These are phyloP conservation scores for Trichosporon coremiiforme DNA, from an alignment of 1,284 basidiomycete genomes.

Conservation along the genomic window DNA sequence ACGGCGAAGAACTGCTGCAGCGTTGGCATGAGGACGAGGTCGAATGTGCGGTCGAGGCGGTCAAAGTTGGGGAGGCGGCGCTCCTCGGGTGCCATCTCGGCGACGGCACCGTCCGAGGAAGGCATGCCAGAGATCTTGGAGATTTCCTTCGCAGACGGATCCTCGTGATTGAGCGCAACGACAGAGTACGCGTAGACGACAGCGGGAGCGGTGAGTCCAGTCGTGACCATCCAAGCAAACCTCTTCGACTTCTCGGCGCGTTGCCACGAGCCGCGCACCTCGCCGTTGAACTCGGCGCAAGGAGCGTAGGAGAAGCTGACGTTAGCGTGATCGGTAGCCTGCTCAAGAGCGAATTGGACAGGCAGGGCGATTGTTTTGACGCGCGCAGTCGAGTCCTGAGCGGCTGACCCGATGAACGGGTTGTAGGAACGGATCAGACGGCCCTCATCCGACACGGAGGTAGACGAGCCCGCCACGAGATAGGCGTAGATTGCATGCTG, in stretches of 20 bases:
- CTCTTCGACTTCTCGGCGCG: constrained; percentile 43
- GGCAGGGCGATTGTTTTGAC: constrained; percentile 39
- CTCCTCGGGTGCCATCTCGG: constrained; percentile 37
- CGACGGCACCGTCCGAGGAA: constrained; percentile 41
- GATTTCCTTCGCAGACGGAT: constrained; percentile 43
- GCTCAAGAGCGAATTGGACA: constrained; percentile 34
- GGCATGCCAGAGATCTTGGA: constrained; percentile 40
- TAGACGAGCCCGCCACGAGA: constrained; percentile 37
- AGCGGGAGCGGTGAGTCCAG: constrained; percentile 36
- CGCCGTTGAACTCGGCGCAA: constrained; percentile 28
- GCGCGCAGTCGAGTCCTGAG: constrained; percentile 35
- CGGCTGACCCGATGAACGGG: constrained; percentile 36
- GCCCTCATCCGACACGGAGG: constrained; percentile 34
- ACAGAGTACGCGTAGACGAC: constrained; percentile 52
- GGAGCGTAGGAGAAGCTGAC: constrained; percentile 21
- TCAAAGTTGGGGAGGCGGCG: constrained; percentile 28
- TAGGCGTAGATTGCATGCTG: constrained; percentile 54
- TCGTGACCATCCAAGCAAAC: constrained; percentile 41
- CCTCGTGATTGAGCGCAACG: constrained; percentile 43
- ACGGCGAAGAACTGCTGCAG: constrained; percentile 39
- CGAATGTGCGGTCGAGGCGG: constrained; percentile 44
- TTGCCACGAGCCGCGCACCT: constrained; percentile 41
- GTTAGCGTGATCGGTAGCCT: constrained; percentile 28
- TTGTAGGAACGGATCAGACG: constrained; percentile 40
- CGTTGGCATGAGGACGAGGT: constrained; percentile 45